Conservation (phyloP, 495 filamentous ascomycete species). For the Clavariopsis aquatica region DNA sequence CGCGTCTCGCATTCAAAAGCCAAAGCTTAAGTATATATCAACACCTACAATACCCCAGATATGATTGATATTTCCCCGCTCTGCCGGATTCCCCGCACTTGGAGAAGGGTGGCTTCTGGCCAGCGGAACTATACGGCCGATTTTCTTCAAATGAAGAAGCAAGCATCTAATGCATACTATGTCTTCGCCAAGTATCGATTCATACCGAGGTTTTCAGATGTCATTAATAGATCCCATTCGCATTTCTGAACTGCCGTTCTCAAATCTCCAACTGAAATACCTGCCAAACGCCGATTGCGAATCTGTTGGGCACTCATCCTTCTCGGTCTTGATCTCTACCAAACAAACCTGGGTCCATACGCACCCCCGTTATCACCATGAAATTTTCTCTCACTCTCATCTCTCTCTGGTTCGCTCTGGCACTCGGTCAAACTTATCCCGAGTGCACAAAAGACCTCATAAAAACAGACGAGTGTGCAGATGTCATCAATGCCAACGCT, state of each 20-base stretch:
- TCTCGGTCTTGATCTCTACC: too few species aligned
- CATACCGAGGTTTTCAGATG: neutral
- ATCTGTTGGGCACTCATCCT: conserved; percentile 21
- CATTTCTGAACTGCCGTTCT: conserved; percentile 4
- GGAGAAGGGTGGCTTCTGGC: conserved; percentile 1
- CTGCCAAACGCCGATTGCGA: neutral
- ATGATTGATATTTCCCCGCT: neutral
- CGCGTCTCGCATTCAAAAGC: conserved; percentile 1
- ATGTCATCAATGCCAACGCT: conserved; percentile 35
- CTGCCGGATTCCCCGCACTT: neutral
- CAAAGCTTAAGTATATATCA: conserved; percentile 8
- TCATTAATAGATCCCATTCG: conserved; percentile 5
- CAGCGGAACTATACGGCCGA: conserved; percentile 18
- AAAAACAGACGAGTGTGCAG: conserved; percentile 29
- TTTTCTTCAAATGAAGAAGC: neutral
- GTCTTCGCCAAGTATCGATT: conserved; percentile 9
- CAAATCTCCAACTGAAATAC: conserved; percentile 2
- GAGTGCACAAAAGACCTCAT: conserved; percentile 27
- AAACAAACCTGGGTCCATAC: neutral
- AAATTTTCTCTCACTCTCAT: conserved; percentile 18
- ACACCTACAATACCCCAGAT: neutral
- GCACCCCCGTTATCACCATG: conserved; percentile 4
- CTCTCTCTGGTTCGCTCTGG: conserved; percentile 6
- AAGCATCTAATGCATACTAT: conserved; percentile 15
- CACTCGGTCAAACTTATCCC: conserved; percentile 9